Percentiles rank a stretch among this genome's conserved stretches.
These are phyloP conservation scores for Hibiscus mutabilis DNA, from an alignment of 345 rosid species.

Conservation along the genomic window DNA sequence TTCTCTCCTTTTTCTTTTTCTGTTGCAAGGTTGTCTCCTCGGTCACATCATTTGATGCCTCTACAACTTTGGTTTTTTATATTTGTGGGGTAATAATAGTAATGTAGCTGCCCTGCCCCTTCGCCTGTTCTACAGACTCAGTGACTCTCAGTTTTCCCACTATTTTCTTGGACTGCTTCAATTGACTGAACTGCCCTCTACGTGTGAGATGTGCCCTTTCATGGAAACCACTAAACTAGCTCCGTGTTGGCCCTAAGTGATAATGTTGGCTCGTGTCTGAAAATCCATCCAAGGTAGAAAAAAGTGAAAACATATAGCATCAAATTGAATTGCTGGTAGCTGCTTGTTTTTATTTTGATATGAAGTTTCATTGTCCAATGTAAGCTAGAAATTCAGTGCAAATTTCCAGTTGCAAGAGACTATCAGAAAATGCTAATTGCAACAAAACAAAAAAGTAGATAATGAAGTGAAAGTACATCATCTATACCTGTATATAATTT, in stretches of 20 bases:
- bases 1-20: background rate
- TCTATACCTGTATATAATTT: background rate
- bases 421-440: too few relatives aligned
- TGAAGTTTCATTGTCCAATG: background rate
- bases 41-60: constrained; percentile 14
- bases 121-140: background rate
- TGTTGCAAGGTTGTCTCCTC: background rate
- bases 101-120: background rate
- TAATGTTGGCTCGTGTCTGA: background rate
- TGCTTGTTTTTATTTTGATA: background rate
- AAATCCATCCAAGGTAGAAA: background rate
- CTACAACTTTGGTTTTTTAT: background rate
- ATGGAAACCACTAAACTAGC: background rate
- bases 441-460: background rate
- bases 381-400: background rate
- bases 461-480: background rate
- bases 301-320: too few relatives aligned
- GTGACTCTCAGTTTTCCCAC: background rate
- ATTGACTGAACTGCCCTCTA: constrained; percentile 14
- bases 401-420: background rate
- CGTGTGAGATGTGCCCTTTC: background rate
- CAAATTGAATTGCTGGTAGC: background rate
- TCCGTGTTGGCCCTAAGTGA: background rate
- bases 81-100: background rate
- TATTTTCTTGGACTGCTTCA: background rate